These are phyloP conservation scores for Neofusicoccum cordaticola DNA, from an alignment of 2,329 filamentous ascomycete species.

Conservation along the genomic window DNA sequence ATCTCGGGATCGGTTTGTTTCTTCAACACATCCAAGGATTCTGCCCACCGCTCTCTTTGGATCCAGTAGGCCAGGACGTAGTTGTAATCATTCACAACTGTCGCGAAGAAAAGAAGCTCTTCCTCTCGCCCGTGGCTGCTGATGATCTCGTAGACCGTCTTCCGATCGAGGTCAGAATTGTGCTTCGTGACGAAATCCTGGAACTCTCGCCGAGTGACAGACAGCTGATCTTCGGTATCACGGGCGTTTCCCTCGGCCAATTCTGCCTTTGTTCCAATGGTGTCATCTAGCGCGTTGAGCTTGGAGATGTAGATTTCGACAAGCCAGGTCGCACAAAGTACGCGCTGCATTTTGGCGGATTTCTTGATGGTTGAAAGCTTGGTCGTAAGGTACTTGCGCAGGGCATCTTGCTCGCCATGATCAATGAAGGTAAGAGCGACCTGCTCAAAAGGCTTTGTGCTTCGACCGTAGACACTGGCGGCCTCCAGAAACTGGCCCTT, in stretches of 20 bases:
- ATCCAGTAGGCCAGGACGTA: conserved; percentile 98
- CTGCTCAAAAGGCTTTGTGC: conserved; percentile 95
- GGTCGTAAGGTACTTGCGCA: conserved; percentile 83
- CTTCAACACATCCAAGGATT: conserved; percentile 84
- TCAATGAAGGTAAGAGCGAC: conserved; percentile 90
- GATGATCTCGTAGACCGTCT: conserved; percentile 93
- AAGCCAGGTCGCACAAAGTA: conserved; percentile 94
- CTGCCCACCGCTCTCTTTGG: conserved; percentile 86
- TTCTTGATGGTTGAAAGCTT: conserved; percentile 83
- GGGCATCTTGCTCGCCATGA: conserved; percentile 81
- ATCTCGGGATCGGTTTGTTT: conserved; percentile 88
- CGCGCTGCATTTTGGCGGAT: conserved; percentile 81
- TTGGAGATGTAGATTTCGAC: conserved; percentile 97
- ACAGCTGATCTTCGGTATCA: conserved; percentile 70
- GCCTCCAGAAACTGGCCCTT: conserved; percentile 83
- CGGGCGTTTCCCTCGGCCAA: conserved; percentile 69
- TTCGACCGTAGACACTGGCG: conserved; percentile 86
- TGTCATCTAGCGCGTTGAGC: conserved; percentile 90
- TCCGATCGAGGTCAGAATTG: conserved; percentile 82
- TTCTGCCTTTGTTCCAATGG: conserved; percentile 84
- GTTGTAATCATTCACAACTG: conserved; percentile 83
- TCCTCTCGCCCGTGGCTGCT: conserved; percentile 93
- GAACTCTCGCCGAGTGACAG: conserved; percentile 71
- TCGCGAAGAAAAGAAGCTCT: conserved; percentile 88
- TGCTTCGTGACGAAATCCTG: conserved; percentile 84